Base-by-base conservation (phyloP, 495 filamentous ascomycete species). In the Aspergillus diversus region DNA sequence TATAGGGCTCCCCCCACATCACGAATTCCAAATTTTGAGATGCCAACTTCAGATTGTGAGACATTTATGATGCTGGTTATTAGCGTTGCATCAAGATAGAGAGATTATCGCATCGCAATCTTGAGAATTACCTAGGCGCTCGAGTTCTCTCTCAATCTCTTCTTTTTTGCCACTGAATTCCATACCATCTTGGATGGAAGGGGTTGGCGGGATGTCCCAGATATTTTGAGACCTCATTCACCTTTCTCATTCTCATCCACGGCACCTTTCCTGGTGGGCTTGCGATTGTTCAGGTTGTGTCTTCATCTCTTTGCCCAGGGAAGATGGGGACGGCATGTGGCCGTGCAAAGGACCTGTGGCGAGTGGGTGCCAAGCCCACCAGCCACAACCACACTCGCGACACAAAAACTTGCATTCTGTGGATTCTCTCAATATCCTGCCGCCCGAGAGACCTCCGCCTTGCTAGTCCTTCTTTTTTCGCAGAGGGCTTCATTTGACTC, bases 381-480 rank as follows among this genome's bases (percentile, higher is more conserved):
- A 70, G 74, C 76, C 76, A 77, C 76, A 75, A 34, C 52, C 51
- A 49, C 52, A 61, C 75, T 77, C 77, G 77, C 75, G 75, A 79
- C 76, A 79, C 77, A 79, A 77, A 79, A 75, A 73, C 64, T 75
- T 70, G 68, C 69, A 31, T 64, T 66, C 65, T 60, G 66, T 69
- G 60, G 33, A 66, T 42, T 59, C 55, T 48, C 51, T 58, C 49
- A 73, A 74, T 73, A 71, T 68, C 59, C 65, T 66, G 59, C 70
- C 71, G 66, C 71, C 70, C 63, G 58, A 59, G 48, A 52, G 39
- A 43, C 39, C 57, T 54, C 50, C 13, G 49, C 42, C 39, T 54
- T 58, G 33, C 55, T 55, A 34, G 61, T 64, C 65, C 61, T 60
- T 60, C n/a, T 49, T 49, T 43, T 42, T 52, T 60, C 63, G 61